Percentiles rank a stretch among this genome's conserved stretches.
Conservation (phyloP, 768 basidiomycete genomes). For the Dictyophora rubrovolvata region DNA sequence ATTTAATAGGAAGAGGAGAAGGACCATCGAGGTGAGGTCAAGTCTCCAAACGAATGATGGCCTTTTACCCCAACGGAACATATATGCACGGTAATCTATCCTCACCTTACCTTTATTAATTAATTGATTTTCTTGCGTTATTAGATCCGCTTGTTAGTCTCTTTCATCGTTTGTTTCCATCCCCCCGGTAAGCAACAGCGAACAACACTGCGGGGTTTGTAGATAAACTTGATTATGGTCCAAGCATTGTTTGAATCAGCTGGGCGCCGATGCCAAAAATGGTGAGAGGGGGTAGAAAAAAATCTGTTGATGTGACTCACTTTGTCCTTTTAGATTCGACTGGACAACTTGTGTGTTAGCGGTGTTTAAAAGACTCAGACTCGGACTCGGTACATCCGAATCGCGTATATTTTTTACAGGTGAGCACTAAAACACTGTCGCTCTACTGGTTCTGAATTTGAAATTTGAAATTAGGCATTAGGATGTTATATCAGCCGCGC, state of each 20-base stretch:
- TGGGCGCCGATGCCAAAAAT: no score
- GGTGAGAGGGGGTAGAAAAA: no score
- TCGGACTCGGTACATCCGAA: slow-evolving; percentile 35
- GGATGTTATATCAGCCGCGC: slow-evolving; percentile 81
- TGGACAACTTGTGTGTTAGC: slow-evolving; percentile 73
- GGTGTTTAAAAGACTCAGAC: slow-evolving; percentile 70
- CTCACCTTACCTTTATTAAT: no score
- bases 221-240: not conserved
- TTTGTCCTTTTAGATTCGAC: slow-evolving; percentile 52
- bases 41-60: slow-evolving; percentile 52
- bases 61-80: not conserved
- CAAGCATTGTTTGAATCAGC: no score
- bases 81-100: no score
- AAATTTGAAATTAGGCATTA: slow-evolving; percentile 56
- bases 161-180: no score
- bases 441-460: not conserved
- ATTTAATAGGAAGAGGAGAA: slow-evolving; percentile 15
- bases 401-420: slow-evolving; percentile 90
- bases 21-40: slow-evolving; percentile 67
- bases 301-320: not conserved
- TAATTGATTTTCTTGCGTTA: no score
- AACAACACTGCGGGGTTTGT: no score
- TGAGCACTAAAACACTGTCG: slow-evolving; percentile 22
- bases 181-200: no score
- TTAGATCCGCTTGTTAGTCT: no score